Percentiles rank a stretch among this genome's conserved stretches.
Evolutionary conservation across 208 protist genomes (phyloP).

Genomic region (Leishmania arabica): DNA sequence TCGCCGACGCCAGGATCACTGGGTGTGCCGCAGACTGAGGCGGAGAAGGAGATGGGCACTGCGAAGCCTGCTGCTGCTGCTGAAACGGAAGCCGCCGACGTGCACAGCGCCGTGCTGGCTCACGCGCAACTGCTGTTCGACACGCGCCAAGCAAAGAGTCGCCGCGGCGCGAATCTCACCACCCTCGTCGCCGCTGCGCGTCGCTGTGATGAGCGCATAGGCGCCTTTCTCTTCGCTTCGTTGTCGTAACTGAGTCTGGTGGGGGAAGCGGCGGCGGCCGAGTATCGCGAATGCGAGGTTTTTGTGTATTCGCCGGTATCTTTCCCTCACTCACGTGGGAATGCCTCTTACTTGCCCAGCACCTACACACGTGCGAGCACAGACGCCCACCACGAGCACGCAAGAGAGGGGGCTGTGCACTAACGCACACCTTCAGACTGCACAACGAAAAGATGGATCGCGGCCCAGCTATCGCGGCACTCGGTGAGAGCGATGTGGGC

Average conservation of each 20-base stretch:
- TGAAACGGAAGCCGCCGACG: not conserved
- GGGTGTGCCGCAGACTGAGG: not conserved
- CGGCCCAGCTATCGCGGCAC: not conserved
- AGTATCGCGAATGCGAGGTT: not conserved
- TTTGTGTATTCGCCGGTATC: not conserved
- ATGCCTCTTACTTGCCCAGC: not conserved
- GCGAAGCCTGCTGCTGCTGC: not conserved
- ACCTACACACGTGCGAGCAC: not conserved
- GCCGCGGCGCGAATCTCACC: slow-evolving; percentile 24
- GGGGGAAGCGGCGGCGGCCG: not conserved
- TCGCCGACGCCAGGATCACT: not conserved
- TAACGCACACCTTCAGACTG: not conserved
- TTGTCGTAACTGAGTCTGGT: not conserved
- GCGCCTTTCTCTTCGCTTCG: slow-evolving; percentile 10
- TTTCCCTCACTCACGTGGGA: not conserved
- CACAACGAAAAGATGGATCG: not conserved
- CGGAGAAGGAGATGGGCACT: not conserved
- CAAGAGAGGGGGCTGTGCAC: not conserved
- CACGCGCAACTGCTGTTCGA: slow-evolving; percentile 31
- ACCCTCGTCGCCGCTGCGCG: slow-evolving; percentile 39
- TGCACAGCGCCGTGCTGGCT: slow-evolving; percentile 16
- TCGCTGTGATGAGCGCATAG: slow-evolving; percentile 47
- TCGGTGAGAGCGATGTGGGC: not conserved
- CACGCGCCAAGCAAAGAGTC: slow-evolving; percentile 34
- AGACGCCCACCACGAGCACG: not conserved